Evolutionary conservation across 768 basidiomycete genomes (phyloP).

Genomic region (Serendipita sp.): DNA sequence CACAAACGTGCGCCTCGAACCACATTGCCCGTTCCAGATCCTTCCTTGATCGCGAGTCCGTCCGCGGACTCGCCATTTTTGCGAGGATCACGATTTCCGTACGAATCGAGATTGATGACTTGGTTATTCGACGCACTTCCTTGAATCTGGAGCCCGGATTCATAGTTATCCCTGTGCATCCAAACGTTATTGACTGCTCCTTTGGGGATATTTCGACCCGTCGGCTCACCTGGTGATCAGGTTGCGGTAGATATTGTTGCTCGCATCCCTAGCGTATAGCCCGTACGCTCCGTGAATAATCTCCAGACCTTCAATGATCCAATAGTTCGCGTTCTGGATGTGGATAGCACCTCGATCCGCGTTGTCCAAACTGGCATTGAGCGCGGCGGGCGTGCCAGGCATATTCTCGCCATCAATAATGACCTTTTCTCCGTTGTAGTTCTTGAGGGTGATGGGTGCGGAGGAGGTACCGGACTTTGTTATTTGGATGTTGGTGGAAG

Average conservation of each 20-base stretch:
- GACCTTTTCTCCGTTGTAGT: constrained; percentile 10
- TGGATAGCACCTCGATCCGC: constrained; percentile 9
- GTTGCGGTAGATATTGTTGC: constrained; percentile 10
- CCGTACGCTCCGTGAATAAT: constrained; percentile 9
- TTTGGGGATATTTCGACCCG: neutral
- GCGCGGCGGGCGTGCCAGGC: constrained; percentile 6
- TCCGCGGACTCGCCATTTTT: constrained; percentile 11
- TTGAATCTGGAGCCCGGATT: constrained; percentile 9
- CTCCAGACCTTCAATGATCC: constrained; percentile 9
- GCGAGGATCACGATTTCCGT: constrained; percentile 9
- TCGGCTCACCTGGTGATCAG: constrained; percentile 3
- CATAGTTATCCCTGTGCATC: neutral
- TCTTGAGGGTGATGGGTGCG: constrained; percentile 7
- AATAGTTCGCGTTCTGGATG: constrained; percentile 6
- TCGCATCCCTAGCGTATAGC: constrained; percentile 7
- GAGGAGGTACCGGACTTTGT: constrained; percentile 5
- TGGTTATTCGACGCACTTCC: constrained; percentile 8
- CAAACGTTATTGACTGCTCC: neutral
- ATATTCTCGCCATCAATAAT: constrained; percentile 8
- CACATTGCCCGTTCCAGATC: constrained; percentile 7
- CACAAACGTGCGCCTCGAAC: constrained; percentile 9
- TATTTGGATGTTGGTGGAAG: constrained; percentile 8
- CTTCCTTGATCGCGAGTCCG: constrained; percentile 9
- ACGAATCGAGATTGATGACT: constrained; percentile 10
- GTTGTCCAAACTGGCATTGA: constrained; percentile 4